Conservation (phyloP, 169 alveolate genomes). For the Cryptosporidium sp. region DNA sequence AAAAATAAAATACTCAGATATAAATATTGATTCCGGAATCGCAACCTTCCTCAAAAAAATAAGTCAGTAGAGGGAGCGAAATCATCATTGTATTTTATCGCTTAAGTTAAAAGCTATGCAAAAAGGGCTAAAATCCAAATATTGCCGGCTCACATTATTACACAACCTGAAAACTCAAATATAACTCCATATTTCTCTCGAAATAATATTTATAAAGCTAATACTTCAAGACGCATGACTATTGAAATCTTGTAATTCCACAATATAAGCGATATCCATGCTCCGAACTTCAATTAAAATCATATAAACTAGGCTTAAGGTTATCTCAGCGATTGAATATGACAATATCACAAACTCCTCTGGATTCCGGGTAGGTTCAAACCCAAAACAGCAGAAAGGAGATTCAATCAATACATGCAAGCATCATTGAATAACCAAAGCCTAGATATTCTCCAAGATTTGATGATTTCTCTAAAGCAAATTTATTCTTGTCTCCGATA, state of each 20-base stretch:
- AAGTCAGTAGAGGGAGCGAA: constrained; percentile 74
- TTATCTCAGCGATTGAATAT: constrained; percentile 35
- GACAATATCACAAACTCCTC: constrained; percentile 38
- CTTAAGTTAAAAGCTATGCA: not conserved
- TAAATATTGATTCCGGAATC: constrained; percentile 65
- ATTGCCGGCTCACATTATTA: not conserved
- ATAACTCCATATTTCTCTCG: not conserved
- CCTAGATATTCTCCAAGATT: not conserved
- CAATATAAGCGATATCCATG: not conserved
- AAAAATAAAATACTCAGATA: constrained; percentile 50
- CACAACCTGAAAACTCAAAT: not conserved
- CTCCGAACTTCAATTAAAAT: not conserved
- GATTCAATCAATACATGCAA: constrained; percentile 69
- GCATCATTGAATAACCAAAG: constrained; percentile 54
- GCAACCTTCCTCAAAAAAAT: constrained; percentile 43
- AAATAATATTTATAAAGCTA: too few species aligned
- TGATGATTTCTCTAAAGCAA: not conserved
- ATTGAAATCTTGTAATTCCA: not conserved
- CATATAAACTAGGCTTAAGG: not conserved
- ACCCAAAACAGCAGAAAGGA: constrained; percentile 64
- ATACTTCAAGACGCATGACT: too few species aligned
- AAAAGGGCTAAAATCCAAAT: not conserved
- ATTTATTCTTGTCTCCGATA: not conserved
- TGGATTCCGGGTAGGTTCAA: constrained; percentile 77
- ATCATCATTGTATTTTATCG: constrained; percentile 50